phyloP scores from a whole-genome alignment of 2,329 filamentous ascomycete species.

The Talaromyces sp. region DNA sequence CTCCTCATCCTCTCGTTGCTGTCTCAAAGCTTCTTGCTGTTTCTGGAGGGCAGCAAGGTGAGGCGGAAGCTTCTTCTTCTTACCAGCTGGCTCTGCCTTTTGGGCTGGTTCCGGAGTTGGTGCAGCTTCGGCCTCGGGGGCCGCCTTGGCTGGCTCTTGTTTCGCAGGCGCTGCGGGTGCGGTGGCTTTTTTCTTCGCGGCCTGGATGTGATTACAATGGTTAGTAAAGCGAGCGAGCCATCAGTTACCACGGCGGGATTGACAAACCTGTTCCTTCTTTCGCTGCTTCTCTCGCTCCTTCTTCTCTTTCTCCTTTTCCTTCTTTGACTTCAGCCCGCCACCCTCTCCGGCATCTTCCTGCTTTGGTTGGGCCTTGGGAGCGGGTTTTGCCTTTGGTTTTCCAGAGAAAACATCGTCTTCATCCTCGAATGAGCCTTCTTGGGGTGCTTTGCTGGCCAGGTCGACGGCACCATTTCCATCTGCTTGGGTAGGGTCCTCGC shows the following conservation, averaged over 20 bases:
- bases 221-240: slow-evolving; percentile 1
- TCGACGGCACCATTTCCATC: slow-evolving; percentile 32
- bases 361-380: slow-evolving; percentile 33
- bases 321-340: slow-evolving; percentile 83
- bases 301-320: slow-evolving; percentile 96
- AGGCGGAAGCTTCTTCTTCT: slow-evolving; percentile 81
- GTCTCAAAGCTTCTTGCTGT: slow-evolving; percentile 43
- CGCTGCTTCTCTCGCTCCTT: slow-evolving; percentile 98
- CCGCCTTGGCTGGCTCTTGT: slow-evolving; percentile 49
- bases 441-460: slow-evolving; percentile 64
- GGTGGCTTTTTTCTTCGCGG: slow-evolving; percentile 74
- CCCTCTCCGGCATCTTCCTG: slow-evolving; percentile 47
- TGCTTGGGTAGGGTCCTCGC: slow-evolving; percentile 52
- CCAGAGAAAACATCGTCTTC: slow-evolving; percentile 81
- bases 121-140: slow-evolving; percentile 66
- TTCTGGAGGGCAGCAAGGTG: slow-evolving; percentile 47
- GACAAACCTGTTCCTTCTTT: slow-evolving; percentile 88
- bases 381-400: slow-evolving; percentile 53
- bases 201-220: slow-evolving; percentile 41
- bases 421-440: slow-evolving; percentile 77
- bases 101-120: slow-evolving; percentile 63
- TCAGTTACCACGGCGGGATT: not conserved
- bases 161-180: slow-evolving; percentile 44
- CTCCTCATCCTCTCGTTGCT: slow-evolving; percentile 43
- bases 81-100: slow-evolving; percentile 60